A percentile compares a stretch with the other conserved stretches of the same genome.
Conservation (phyloP, 768 basidiomycete genomes). For the Lactarius akahatsu region DNA sequence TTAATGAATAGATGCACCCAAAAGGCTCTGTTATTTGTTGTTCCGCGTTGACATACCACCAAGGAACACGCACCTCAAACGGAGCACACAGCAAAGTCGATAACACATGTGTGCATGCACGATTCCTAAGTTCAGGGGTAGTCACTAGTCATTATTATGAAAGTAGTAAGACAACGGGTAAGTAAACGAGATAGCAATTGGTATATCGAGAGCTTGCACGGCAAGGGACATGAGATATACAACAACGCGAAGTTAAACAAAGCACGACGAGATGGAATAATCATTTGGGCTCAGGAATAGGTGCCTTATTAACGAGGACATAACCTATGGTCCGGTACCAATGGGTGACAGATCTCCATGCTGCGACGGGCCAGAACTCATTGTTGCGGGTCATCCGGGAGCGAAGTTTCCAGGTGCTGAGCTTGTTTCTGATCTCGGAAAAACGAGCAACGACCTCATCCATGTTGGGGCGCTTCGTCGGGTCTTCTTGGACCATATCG, state of each 20-base stretch:
- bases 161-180: neutral
- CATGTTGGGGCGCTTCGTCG: constrained; percentile 36
- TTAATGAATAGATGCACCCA: neutral
- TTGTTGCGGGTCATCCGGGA: constrained; percentile 32
- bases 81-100: too few species aligned
- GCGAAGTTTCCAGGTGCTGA: constrained; percentile 36
- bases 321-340: constrained; percentile 9
- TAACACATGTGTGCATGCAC: too few species aligned
- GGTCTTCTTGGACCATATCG: constrained; percentile 39
- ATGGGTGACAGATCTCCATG: neutral
- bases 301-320: constrained; percentile 3
- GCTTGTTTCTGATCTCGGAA: constrained; percentile 19
- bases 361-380: neutral
- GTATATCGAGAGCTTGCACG: neutral
- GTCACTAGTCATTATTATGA: neutral
- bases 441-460: constrained; percentile 36
- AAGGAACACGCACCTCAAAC: too few species aligned
- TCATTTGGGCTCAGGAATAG: constrained; percentile 15
- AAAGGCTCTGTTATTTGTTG: too few species aligned
- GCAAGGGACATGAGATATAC: neutral
- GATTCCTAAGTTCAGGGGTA: neutral
- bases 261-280: neutral
- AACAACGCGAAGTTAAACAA: neutral
- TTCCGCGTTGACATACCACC: neutral
- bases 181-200: neutral